phyloP scores from a whole-genome alignment of 306 rosid species.

The Lathyrus aphaca region DNA sequence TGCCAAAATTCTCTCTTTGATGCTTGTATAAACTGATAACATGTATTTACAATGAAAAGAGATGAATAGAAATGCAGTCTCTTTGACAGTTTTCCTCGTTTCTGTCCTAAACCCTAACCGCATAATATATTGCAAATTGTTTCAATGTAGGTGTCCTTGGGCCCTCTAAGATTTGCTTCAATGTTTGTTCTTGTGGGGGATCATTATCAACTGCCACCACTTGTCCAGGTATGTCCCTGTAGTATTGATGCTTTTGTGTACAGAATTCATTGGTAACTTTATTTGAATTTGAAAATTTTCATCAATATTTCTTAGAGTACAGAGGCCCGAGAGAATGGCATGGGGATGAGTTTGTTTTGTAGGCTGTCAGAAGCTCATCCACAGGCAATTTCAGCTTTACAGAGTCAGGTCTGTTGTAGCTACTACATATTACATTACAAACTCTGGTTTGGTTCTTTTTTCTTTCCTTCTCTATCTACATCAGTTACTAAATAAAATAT shows the following conservation, averaged over 20 bases:
- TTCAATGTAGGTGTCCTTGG: slow-evolving; percentile 78
- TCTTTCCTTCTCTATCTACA: slow-evolving; percentile 22
- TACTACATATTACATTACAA: slow-evolving; percentile 23
- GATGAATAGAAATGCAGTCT: neutral
- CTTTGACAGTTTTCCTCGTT: neutral
- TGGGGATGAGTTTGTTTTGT: slow-evolving; percentile 89
- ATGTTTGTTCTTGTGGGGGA: slow-evolving; percentile 92
- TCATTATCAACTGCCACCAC: slow-evolving; percentile 96
- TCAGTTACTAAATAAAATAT: slow-evolving; percentile 43
- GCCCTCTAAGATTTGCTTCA: slow-evolving; percentile 88
- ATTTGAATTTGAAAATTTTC: slow-evolving; percentile 19
- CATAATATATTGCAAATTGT: slow-evolving; percentile 28
- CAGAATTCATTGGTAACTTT: neutral
- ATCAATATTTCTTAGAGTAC: slow-evolving; percentile 57
- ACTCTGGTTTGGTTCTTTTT: slow-evolving; percentile 34
- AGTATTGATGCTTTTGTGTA: slow-evolving; percentile 9
- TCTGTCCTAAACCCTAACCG: neutral
- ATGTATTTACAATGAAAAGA: neutral
- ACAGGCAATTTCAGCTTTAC: slow-evolving; percentile 82
- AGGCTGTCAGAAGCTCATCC: slow-evolving; percentile 97
- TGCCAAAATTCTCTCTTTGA: slow-evolving; percentile 13
- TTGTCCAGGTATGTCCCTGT: slow-evolving; percentile 66
- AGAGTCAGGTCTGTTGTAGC: slow-evolving; percentile 71
- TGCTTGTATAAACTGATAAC: slow-evolving; percentile 6
- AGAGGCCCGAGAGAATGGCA: slow-evolving; percentile 94